Evolutionary conservation across 148 eudicot species (phyloP).

Genomic region (Rhododendron ovatum): DNA sequence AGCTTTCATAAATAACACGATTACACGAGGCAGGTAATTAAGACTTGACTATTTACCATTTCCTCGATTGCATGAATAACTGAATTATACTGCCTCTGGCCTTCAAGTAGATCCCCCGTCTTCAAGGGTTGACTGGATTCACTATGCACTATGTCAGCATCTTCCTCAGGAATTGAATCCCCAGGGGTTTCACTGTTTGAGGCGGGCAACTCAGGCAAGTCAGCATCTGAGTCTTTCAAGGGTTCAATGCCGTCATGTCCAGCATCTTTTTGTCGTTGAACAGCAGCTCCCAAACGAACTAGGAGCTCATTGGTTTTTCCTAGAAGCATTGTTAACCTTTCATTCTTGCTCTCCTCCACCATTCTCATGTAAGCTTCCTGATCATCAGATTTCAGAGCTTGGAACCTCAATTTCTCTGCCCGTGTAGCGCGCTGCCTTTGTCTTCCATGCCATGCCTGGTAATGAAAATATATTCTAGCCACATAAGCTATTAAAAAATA

Average conservation of each 20-base stretch:
- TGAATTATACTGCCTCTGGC: constrained; percentile 94
- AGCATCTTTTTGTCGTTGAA: constrained; percentile 95
- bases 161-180: constrained; percentile 47
- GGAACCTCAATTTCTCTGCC: constrained; percentile 81
- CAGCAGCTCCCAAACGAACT: constrained; percentile 94
- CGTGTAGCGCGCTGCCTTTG: constrained; percentile 92
- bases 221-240: constrained; percentile 36
- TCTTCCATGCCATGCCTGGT: constrained; percentile 95
- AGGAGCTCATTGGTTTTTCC: constrained; percentile 96
- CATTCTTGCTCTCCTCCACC: constrained; percentile 99
- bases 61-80: constrained; percentile 96
- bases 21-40: background rate
- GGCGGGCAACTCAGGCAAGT: constrained; percentile 19
- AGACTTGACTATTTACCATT: constrained; percentile 50
- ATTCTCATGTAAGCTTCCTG: constrained; percentile 95
- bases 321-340: constrained; percentile 88
- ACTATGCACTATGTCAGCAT: constrained; percentile 45
- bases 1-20: background rate
- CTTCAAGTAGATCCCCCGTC: constrained; percentile 79
- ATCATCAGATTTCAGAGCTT: constrained; percentile 81
- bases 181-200: constrained; percentile 45
- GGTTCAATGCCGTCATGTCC: constrained; percentile 76
- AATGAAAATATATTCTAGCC: constrained; percentile 1
- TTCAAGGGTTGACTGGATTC: constrained; percentile 38
- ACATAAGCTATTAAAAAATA: constrained; percentile 10